These are phyloP conservation scores for Pichia exigua DNA, from an alignment of 805 yeast species.

Conservation along the genomic window DNA sequence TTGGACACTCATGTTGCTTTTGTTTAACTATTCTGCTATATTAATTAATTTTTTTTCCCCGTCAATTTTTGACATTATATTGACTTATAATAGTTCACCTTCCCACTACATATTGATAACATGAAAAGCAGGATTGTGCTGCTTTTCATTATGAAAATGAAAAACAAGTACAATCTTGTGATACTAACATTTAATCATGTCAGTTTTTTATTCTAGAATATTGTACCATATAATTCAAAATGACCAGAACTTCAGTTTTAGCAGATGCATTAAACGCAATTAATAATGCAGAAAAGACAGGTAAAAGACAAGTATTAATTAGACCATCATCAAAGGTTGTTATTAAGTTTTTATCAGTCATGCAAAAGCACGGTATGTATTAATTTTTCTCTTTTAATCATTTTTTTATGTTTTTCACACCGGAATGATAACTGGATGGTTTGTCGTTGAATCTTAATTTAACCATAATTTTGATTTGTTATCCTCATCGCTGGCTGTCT, in stretches of 20 bases:
- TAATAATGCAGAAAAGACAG: slow-evolving; percentile 99
- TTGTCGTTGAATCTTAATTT: slow-evolving; percentile 48
- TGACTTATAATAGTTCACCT: neutral
- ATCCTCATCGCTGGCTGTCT: slow-evolving; percentile 83
- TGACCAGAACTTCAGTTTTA: slow-evolving; percentile 98
- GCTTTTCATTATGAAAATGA: neutral
- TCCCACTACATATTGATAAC: neutral
- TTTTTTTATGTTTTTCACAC: slow-evolving; percentile 25
- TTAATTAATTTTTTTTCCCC: slow-evolving; percentile 11
- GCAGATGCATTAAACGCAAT: slow-evolving; percentile 98
- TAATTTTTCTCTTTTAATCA: neutral
- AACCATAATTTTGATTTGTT: slow-evolving; percentile 11
- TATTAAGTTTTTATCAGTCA: slow-evolving; percentile 92
- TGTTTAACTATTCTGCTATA: slow-evolving; percentile 2
- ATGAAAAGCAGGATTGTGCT: neutral
- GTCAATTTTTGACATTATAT: slow-evolving; percentile 18
- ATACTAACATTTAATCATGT: slow-evolving; percentile 3
- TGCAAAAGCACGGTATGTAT: slow-evolving; percentile 90
- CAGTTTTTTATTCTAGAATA: slow-evolving; percentile 10
- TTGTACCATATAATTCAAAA: slow-evolving; percentile 30
- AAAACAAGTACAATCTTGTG: neutral
- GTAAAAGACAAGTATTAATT: slow-evolving; percentile 97
- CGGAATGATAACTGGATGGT: slow-evolving; percentile 99
- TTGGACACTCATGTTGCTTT: slow-evolving; percentile 42
- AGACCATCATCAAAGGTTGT: slow-evolving; percentile 99